Evolutionary conservation across 2,329 filamentous ascomycete species (phyloP).

Genomic region (Paecilomyces variotii): DNA sequence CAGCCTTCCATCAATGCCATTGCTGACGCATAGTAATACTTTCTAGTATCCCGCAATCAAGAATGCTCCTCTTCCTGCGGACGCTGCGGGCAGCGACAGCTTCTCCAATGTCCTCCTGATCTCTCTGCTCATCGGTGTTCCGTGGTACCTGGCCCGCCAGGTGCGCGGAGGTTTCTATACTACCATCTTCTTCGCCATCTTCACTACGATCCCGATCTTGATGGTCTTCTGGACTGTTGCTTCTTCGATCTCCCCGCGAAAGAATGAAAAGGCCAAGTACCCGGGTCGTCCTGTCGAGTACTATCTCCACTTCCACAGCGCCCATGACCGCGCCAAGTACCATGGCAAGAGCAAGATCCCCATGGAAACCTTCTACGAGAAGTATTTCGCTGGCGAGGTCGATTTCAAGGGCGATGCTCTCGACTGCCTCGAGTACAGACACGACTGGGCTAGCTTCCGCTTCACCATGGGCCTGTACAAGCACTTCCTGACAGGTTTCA

Average conservation of each 20-base stretch:
- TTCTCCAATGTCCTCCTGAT: conserved; percentile 81
- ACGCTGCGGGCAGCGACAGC: conserved; percentile 71
- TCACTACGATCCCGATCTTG: conserved; percentile 73
- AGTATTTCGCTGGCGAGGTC: conserved; percentile 92
- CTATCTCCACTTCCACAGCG: conserved; percentile 54
- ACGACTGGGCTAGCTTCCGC: conserved; percentile 93
- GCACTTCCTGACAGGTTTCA: conserved; percentile 79
- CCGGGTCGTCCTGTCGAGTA: conserved; percentile 83
- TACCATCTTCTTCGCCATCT: conserved; percentile 72
- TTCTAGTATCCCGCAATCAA: conserved; percentile 76
- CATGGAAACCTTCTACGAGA: conserved; percentile 84
- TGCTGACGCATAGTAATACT: conserved; percentile 2
- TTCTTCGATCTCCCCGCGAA: conserved; percentile 75
- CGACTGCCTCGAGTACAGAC: conserved; percentile 84
- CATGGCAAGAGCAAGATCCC: conserved; percentile 43
- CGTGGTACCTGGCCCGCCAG: conserved; percentile 74
- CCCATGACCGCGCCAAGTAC: conserved; percentile 40
- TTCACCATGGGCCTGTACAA: conserved; percentile 82
- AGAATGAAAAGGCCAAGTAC: conserved; percentile 83
- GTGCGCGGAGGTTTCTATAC: conserved; percentile 80
- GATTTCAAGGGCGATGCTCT: conserved; percentile 92
- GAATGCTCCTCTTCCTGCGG: conserved; percentile 88
- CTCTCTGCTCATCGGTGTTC: conserved; percentile 60
- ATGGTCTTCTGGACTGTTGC: conserved; percentile 72
- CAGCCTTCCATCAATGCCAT: conserved; percentile 16